Percentiles rank a stretch among this genome's conserved stretches.
These are phyloP conservation scores for Elsinoe ampelina DNA, from an alignment of 2,329 filamentous ascomycete species.

Conservation along the genomic window DNA sequence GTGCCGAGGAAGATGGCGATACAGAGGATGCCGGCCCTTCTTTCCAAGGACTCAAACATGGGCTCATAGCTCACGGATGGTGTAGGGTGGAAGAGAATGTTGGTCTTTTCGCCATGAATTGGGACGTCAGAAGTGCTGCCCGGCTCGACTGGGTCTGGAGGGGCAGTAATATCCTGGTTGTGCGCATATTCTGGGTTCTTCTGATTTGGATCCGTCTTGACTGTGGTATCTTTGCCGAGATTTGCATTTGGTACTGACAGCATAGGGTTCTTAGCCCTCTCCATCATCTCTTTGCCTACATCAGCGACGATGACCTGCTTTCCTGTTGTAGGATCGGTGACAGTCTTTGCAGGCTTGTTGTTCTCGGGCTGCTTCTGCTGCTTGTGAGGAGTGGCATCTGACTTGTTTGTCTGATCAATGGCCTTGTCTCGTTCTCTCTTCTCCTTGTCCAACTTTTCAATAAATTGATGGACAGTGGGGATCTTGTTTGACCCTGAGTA, in stretches of 20 bases:
- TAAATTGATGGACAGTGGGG: constrained; percentile 77
- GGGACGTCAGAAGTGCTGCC: constrained; percentile 88
- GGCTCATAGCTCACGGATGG: constrained; percentile 83
- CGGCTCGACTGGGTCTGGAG: constrained; percentile 73
- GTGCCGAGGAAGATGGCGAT: constrained; percentile 62
- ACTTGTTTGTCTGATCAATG: constrained; percentile 44
- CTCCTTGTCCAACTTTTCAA: constrained; percentile 66
- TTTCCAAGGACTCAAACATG: constrained; percentile 70
- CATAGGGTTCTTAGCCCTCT: constrained; percentile 61
- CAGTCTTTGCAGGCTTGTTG: constrained; percentile 46
- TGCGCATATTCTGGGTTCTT: constrained; percentile 70
- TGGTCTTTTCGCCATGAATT: constrained; percentile 93
- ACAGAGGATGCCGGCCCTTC: constrained; percentile 61
- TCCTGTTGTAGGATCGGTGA: constrained; percentile 83
- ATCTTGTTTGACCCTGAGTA: constrained; percentile 79
- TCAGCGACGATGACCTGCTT: constrained; percentile 80
- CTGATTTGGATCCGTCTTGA: constrained; percentile 62
- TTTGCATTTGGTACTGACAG: constrained; percentile 86
- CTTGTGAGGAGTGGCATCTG: constrained; percentile 38
- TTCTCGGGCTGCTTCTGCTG: constrained; percentile 32
- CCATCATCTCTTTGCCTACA: constrained; percentile 59
- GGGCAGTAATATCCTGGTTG: constrained; percentile 81
- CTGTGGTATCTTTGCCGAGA: constrained; percentile 61
- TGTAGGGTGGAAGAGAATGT: constrained; percentile 90
- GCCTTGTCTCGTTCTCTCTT: constrained; percentile 66